Evolutionary conservation across 441 rosid genomes (phyloP).

Genomic region (Erysimum pusillum): DNA sequence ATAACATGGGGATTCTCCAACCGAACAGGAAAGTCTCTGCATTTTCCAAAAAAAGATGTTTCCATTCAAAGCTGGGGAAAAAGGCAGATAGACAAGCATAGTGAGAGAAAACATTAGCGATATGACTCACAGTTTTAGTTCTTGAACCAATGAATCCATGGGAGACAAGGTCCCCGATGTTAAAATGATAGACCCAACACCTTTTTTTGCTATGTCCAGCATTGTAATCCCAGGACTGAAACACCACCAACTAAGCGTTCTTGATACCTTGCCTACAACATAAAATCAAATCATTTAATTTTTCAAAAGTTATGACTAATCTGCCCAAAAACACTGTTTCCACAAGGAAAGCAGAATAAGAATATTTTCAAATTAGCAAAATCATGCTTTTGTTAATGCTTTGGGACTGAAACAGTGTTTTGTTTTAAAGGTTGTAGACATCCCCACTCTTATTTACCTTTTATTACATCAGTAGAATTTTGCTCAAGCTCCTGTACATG

Average conservation of each 20-base stretch:
- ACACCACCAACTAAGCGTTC: slow-evolving; percentile 99
- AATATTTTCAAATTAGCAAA: slow-evolving; percentile 20
- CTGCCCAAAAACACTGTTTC: slow-evolving; percentile 11
- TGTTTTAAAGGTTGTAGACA: slow-evolving; percentile 23
- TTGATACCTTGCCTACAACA: slow-evolving; percentile 79
- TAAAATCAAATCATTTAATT: slow-evolving; percentile 27
- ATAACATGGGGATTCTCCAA: slow-evolving; percentile 98
- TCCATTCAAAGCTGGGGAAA: slow-evolving; percentile 40
- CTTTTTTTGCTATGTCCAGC: slow-evolving; percentile 79
- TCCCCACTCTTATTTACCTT: slow-evolving; percentile 57
- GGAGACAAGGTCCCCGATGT: slow-evolving; percentile 99
- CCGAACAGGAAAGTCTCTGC: slow-evolving; percentile 88
- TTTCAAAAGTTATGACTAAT: slow-evolving; percentile 10
- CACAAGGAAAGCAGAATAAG: slow-evolving; percentile 14
- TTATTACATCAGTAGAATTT: slow-evolving; percentile 60
- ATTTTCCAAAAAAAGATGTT: slow-evolving; percentile 40
- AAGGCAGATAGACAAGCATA: slow-evolving; percentile 32
- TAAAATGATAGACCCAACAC: slow-evolving; percentile 86
- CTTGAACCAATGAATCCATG: slow-evolving; percentile 90
- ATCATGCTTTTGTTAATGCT: slow-evolving; percentile 19
- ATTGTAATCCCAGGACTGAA: slow-evolving; percentile 97
- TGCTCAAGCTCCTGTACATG: slow-evolving; percentile 84
- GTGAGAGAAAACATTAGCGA: slow-evolving; percentile 32
- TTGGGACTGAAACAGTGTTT: slow-evolving; percentile 17
- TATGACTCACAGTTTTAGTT: slow-evolving; percentile 81